phyloP scores from a whole-genome alignment of 768 basidiomycete species.

The Pholiota conissans region DNA sequence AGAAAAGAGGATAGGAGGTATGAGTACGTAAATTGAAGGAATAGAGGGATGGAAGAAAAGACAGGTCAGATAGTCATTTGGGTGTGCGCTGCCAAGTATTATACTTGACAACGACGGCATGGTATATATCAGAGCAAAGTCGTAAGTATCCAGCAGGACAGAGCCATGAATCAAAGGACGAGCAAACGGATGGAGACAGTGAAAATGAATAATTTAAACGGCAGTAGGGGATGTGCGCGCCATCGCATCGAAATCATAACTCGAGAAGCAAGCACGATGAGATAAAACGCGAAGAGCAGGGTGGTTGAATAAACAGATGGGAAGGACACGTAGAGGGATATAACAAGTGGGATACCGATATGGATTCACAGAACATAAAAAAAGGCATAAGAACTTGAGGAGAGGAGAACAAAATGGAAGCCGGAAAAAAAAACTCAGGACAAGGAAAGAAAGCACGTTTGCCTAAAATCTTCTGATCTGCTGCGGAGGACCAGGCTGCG shows the following conservation, averaged over 20 bases:
- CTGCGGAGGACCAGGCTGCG: constrained; percentile 25
- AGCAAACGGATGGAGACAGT: no score
- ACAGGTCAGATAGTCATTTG: constrained; percentile 1
- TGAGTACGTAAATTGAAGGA: not conserved
- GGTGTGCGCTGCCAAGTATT: not conserved
- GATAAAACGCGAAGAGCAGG: not conserved
- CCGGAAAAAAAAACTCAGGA: constrained; percentile 11
- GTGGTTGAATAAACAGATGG: not conserved
- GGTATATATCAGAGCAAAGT: not conserved
- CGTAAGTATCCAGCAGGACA: constrained; percentile 13
- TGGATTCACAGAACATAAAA: not conserved
- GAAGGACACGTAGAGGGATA: constrained; percentile 3
- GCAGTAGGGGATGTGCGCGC: not conserved
- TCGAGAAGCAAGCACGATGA: not conserved
- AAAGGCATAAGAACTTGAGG: not conserved
- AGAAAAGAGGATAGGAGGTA: constrained; percentile 7
- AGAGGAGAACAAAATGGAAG: constrained; percentile 8
- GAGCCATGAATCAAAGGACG: not conserved
- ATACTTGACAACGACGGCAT: not conserved
- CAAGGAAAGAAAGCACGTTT: constrained; percentile 9
- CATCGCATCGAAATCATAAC: no score
- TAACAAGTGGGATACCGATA: constrained; percentile 4
- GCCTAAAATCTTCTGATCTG: constrained; percentile 31
- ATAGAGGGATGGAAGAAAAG: constrained; percentile 12
- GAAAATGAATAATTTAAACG: not conserved